Evolutionary conservation across 257 asterid species (phyloP).

Genomic region (Solanum tarapatanum): DNA sequence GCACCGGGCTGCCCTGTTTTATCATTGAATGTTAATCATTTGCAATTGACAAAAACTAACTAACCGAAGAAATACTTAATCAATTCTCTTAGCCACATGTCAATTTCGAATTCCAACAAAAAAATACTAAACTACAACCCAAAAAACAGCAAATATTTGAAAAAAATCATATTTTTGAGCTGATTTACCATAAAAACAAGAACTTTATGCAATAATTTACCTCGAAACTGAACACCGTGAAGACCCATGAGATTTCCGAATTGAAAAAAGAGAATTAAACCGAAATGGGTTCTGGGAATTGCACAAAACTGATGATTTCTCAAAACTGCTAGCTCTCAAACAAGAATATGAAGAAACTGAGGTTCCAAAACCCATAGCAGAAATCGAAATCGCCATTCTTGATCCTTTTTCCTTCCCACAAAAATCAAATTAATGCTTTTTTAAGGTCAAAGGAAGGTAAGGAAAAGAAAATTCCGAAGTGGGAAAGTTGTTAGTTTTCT

Average conservation of each 20-base stretch:
- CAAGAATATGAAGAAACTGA: constrained; percentile 16
- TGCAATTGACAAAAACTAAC: background rate
- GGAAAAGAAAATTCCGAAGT: background rate
- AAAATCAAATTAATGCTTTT: background rate
- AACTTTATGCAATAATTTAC: constrained; percentile 11
- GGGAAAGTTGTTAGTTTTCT: background rate
- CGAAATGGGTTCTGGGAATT: constrained; percentile 15
- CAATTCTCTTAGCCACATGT: background rate
- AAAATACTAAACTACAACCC: background rate
- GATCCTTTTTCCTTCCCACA: background rate
- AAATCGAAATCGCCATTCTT: constrained; percentile 37
- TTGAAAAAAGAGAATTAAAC: background rate
- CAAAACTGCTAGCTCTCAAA: constrained; percentile 14
- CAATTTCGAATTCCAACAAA: background rate
- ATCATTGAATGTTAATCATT: background rate
- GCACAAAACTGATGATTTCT: constrained; percentile 19
- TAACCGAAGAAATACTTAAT: background rate
- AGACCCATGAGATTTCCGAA: constrained; percentile 6
- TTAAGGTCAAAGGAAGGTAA: background rate
- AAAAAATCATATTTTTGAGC: background rate
- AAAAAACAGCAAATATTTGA: background rate
- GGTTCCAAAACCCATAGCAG: constrained; percentile 25
- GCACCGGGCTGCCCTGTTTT: background rate
- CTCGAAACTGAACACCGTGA: constrained; percentile 24
- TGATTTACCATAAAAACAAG: background rate